Evolutionary conservation across 768 basidiomycete genomes (phyloP).

Genomic region (Amanita inopinata): DNA sequence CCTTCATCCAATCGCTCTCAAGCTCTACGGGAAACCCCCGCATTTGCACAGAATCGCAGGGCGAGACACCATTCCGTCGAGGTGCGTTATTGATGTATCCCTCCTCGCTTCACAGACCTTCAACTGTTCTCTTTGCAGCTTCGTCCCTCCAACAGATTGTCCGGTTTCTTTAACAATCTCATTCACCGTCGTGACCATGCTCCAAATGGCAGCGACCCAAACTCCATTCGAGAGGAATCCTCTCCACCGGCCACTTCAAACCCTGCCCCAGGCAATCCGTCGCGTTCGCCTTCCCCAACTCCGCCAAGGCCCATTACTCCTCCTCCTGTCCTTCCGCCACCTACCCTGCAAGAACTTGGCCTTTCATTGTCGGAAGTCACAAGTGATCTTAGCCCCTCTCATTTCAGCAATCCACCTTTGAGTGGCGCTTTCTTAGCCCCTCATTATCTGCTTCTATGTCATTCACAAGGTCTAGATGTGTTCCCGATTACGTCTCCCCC

Average conservation of each 20-base stretch:
- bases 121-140: conserved; percentile 25
- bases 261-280: conserved; percentile 24
- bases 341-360: conserved; percentile 67
- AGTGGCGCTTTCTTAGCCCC: conserved; percentile 76
- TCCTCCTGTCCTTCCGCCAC: conserved; percentile 63
- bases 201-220: conserved; percentile 18
- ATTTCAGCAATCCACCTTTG: conserved; percentile 66
- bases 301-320: conserved; percentile 52
- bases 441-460: conserved; percentile 76
- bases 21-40: no score
- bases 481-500: conserved; percentile 73
- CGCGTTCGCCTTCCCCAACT: conserved; percentile 47
- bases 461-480: conserved; percentile 79
- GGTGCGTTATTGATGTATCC: no score
- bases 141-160: conserved; percentile 64
- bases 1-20: no score
- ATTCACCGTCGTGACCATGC: conserved; percentile 60
- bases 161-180: conserved; percentile 76
- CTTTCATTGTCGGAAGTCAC: conserved; percentile 63
- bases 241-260: conserved; percentile 5
- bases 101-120: no score
- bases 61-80: no score
- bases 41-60: no score
- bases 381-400: conserved; percentile 58
- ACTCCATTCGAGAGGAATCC: conserved; percentile 23